phyloP scores from a whole-genome alignment of 116 monocot genomes.

The Dioscorea cayenensis region DNA sequence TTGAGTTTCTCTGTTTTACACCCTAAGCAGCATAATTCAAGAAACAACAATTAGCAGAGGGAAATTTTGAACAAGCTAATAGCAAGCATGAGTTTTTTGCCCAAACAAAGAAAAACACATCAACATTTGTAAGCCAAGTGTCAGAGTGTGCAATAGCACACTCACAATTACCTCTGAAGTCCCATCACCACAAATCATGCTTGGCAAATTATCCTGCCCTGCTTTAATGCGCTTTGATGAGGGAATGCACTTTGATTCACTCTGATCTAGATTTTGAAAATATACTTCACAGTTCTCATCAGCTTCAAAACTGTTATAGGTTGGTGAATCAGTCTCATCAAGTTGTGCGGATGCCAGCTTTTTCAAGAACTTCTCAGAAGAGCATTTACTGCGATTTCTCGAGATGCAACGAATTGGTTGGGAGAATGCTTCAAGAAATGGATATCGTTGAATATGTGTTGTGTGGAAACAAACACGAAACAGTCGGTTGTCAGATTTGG shows the following conservation, averaged over 20 bases:
- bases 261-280: conserved; percentile 16
- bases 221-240: conserved; percentile 33
- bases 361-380: conserved; percentile 16
- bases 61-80: neutral
- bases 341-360: conserved; percentile 8
- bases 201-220: conserved; percentile 17
- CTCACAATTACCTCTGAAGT: conserved; percentile 16
- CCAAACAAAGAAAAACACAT: neutral
- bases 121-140: neutral
- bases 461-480: conserved; percentile 47
- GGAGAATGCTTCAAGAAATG: conserved; percentile 58
- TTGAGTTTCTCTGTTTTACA: conserved; percentile 10
- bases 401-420: conserved; percentile 63
- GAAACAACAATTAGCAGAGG: conserved; percentile 7
- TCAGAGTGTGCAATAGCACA: neutral
- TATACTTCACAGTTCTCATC: conserved; percentile 7
- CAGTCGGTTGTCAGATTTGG: conserved; percentile 75
- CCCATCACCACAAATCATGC: conserved; percentile 13
- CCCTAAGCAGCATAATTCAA: conserved; percentile 12
- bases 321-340: conserved; percentile 16
- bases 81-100: neutral
- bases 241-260: conserved; percentile 20
- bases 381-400: conserved; percentile 32
- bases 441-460: conserved; percentile 28
- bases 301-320: conserved; percentile 16